Conservation (phyloP, 2,329 filamentous ascomycete genomes). For the Coniochaeta pulveracea region DNA sequence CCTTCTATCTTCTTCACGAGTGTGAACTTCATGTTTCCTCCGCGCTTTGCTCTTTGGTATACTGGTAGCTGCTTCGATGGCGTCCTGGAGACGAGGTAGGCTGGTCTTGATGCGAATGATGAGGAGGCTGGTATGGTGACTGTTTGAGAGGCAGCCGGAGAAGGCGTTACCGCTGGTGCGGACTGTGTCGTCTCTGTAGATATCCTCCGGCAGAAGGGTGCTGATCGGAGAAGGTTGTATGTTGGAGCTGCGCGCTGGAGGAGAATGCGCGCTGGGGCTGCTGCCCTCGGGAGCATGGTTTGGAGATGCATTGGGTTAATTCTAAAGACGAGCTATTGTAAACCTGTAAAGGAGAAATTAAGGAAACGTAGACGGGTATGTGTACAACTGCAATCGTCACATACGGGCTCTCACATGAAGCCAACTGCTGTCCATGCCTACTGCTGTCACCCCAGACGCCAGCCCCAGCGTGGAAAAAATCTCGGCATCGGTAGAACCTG, state of each 20-base stretch:
- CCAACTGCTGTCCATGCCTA: too few relatives aligned
- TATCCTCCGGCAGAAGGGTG: conserved; percentile 4
- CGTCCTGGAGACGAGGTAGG: conserved; percentile 64
- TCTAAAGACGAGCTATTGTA: too few relatives aligned
- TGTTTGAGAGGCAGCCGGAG: conserved; percentile 5
- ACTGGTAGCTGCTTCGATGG: conserved; percentile 60
- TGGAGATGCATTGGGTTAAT: conserved; percentile 9
- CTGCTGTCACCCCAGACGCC: too few relatives aligned
- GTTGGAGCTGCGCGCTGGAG: conserved; percentile 1
- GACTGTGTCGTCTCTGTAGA: conserved; percentile 4
- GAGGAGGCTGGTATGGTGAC: conserved; percentile 3
- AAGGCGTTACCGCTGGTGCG: neutral
- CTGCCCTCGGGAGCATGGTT: conserved; percentile 6
- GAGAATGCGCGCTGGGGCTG: conserved; percentile 4
- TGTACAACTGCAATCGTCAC: too few relatives aligned
- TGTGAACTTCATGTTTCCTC: conserved; percentile 66
- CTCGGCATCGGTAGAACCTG: too few relatives aligned
- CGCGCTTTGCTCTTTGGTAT: conserved; percentile 63
- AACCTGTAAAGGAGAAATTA: too few relatives aligned
- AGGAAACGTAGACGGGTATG: too few relatives aligned
- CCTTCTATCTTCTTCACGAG: conserved; percentile 72
- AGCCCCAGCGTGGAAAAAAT: too few relatives aligned
- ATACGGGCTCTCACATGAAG: too few relatives aligned
- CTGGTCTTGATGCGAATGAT: conserved; percentile 5
- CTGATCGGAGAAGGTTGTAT: neutral